Evolutionary conservation across 257 asterid species (phyloP).

Genomic region (Solanum virginianum): DNA sequence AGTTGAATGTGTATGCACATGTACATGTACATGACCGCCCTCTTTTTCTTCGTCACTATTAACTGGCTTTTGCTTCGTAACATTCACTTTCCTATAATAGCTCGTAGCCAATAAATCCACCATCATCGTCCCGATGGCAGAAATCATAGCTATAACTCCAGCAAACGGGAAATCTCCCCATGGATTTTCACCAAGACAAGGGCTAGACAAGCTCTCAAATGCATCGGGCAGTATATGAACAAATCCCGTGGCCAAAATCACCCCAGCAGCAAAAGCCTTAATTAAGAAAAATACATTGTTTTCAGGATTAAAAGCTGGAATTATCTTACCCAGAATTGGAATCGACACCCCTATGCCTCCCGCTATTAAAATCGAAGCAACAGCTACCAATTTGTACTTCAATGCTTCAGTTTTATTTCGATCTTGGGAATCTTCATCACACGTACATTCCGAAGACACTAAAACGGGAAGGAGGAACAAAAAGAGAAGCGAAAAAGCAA

Average conservation of each 20-base stretch:
- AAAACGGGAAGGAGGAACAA: not conserved
- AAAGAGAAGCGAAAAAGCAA: not conserved
- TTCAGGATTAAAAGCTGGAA: slow-evolving; percentile 9
- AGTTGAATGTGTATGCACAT: slow-evolving; percentile 12
- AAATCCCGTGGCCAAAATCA: slow-evolving; percentile 28
- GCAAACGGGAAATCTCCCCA: slow-evolving; percentile 6
- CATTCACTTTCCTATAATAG: not conserved
- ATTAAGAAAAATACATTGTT: slow-evolving; percentile 9
- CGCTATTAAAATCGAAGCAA: not conserved
- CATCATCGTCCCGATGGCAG: slow-evolving; percentile 5
- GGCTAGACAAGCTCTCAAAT: not conserved
- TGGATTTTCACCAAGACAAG: slow-evolving; percentile 1
- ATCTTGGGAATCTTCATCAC: not conserved
- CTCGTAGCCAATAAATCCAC: not conserved
- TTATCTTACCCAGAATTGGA: not conserved
- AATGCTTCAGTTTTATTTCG: not conserved
- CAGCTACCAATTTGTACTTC: slow-evolving; percentile 9
- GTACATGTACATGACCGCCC: not conserved
- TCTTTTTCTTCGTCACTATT: slow-evolving; percentile 2
- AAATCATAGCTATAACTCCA: slow-evolving; percentile 7
- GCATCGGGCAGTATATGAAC: slow-evolving; percentile 3
- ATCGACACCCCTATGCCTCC: slow-evolving; percentile 4
- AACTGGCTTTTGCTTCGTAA: not conserved
- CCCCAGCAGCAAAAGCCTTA: slow-evolving; percentile 27
- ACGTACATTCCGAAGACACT: not conserved